A percentile compares a stretch with the other conserved stretches of the same genome.
phyloP scores from a whole-genome alignment of 2,329 filamentous ascomycete species.

The Pyrenochaeta sp. region DNA sequence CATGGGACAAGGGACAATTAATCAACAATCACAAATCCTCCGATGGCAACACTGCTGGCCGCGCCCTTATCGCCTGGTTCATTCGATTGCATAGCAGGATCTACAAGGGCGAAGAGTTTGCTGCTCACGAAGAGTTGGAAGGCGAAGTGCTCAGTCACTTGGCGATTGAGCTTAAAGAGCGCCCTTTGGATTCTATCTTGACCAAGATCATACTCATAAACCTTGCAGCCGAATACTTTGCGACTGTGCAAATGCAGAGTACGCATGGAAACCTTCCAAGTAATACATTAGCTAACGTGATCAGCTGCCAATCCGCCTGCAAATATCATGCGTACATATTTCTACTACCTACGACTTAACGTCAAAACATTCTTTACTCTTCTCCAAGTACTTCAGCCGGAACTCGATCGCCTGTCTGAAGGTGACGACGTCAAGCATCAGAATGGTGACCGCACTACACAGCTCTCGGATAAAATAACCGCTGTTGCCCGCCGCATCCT shows the following conservation, averaged over 20 bases:
- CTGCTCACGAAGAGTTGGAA: conserved; percentile 81
- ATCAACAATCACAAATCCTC: conserved; percentile 51
- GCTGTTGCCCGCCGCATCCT: conserved; percentile 68
- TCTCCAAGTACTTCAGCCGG: conserved; percentile 73
- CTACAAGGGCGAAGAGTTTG: conserved; percentile 78
- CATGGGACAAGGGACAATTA: conserved; percentile 65
- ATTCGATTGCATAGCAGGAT: conserved; percentile 85
- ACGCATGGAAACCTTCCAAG: conserved; percentile 30
- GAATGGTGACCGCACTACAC: conserved; percentile 43
- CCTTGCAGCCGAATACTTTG: conserved; percentile 81
- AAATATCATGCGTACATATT: conserved; percentile 53
- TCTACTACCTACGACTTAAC: conserved; percentile 79
- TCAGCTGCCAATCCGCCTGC: conserved; percentile 39
- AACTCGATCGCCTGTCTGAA: conserved; percentile 67
- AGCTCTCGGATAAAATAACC: conserved; percentile 62
- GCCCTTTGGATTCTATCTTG: conserved; percentile 69
- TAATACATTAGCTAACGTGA: conserved; percentile 15
- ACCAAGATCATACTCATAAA: conserved; percentile 86
- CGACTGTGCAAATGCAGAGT: conserved; percentile 68
- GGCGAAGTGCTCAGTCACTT: conserved; percentile 83
- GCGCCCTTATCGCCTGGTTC: conserved; percentile 81
- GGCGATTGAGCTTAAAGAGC: conserved; percentile 74
- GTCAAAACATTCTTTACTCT: conserved; percentile 78
- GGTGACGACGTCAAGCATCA: conserved; percentile 56
- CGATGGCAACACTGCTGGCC: conserved; percentile 63